Percentiles rank a stretch among this genome's conserved stretches.
Conservation (phyloP, 441 rosid genomes). For the Gossypium gossypioides region DNA sequence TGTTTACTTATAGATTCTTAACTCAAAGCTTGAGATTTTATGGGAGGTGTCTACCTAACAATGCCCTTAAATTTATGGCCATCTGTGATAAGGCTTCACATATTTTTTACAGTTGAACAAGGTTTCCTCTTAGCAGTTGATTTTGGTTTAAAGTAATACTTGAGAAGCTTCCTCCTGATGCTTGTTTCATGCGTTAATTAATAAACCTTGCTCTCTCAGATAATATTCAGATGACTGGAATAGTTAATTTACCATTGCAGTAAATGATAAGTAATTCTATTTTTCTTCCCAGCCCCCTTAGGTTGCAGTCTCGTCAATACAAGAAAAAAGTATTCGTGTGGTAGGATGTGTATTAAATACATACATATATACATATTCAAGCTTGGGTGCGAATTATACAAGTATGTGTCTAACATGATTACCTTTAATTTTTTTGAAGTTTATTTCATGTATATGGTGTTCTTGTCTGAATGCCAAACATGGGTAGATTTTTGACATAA, state of each 20-base stretch:
- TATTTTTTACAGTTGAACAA: background rate
- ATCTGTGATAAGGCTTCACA: background rate
- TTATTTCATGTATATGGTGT: background rate
- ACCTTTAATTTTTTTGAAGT: background rate
- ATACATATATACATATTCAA: background rate
- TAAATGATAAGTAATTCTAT: background rate
- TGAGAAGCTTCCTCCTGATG: background rate
- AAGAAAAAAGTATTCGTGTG: background rate
- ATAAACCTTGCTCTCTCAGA: background rate
- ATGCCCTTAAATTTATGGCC: background rate
- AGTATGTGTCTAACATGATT: background rate
- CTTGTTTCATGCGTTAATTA: background rate
- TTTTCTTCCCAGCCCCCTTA: background rate
- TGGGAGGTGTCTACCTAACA: background rate
- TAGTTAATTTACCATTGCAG: background rate
- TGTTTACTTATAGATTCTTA: background rate
- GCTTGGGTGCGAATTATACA: background rate
- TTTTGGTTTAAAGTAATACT: background rate
- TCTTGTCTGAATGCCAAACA: background rate
- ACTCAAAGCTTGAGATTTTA: background rate
- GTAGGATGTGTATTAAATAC: background rate
- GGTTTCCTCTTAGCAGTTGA: background rate
- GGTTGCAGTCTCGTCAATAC: background rate
- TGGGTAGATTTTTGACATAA: background rate
- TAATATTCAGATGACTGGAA: background rate